Evolutionary conservation across 192 early-diverging fungal genomes (phyloP).

Genomic region (Powellomyces hirtus): DNA sequence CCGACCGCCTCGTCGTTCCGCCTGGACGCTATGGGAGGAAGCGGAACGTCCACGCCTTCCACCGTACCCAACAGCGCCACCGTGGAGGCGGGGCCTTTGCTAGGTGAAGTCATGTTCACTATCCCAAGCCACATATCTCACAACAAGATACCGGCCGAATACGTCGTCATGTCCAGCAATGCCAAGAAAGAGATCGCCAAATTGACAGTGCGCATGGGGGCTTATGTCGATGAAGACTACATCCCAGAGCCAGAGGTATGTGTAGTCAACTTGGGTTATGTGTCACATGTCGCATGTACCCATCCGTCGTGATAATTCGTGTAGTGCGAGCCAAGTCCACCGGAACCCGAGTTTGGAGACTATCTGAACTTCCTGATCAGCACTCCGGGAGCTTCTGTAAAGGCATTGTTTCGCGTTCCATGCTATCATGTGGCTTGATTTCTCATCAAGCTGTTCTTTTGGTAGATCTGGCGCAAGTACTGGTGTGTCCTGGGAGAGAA

Average conservation of each 20-base stretch:
- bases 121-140: background rate
- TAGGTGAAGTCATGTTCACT: constrained; percentile 15
- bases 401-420: background rate
- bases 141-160: constrained; percentile 13
- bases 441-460: background rate
- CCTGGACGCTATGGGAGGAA: constrained; percentile 5
- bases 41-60: background rate
- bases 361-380: constrained; percentile 38
- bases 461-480: constrained; percentile 48
- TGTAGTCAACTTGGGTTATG: no score
- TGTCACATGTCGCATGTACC: background rate
- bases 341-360: constrained; percentile 32
- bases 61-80: background rate
- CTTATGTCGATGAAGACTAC: constrained; percentile 38
- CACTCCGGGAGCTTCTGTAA: constrained; percentile 30
- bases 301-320: no score
- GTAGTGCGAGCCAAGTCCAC: constrained; percentile 21
- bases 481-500: constrained; percentile 36
- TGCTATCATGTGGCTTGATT: background rate
- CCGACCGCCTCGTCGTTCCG: constrained; percentile 16
- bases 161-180: constrained; percentile 15
- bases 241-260: constrained; percentile 25
- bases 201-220: constrained; percentile 30
- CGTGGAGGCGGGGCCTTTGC: constrained; percentile 6
- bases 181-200: constrained; percentile 42